Conservation (phyloP, 2,329 filamentous ascomycete genomes). For the Calonectria multiphialidica region DNA sequence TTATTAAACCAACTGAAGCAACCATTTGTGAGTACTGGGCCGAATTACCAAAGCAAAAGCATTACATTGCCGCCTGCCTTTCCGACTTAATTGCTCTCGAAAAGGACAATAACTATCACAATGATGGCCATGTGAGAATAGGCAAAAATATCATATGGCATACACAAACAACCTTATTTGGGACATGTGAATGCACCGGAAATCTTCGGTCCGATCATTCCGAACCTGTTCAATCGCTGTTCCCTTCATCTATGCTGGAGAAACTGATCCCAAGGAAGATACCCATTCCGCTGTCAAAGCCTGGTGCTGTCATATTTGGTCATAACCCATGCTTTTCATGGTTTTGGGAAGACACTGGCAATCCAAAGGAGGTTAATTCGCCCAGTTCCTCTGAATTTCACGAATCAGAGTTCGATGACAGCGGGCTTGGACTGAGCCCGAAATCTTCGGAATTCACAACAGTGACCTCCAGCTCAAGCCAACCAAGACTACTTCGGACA, state of each 20-base stretch:
- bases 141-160: slow-evolving; percentile 1
- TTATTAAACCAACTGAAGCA: neutral
- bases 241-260: neutral
- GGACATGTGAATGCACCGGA: slow-evolving; percentile 3
- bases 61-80: neutral
- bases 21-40: neutral
- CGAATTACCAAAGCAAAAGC: neutral
- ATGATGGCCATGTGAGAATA: neutral
- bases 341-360: neutral
- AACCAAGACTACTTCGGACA: too few relatives aligned
- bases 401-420: neutral
- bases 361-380: neutral
- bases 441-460: too few relatives aligned
- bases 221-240: slow-evolving; percentile 10
- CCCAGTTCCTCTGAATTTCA: neutral
- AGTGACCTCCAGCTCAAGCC: too few relatives aligned
- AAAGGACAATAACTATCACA: neutral
- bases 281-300: neutral
- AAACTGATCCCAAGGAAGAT: neutral
- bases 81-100: slow-evolving; percentile 1
- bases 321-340: neutral
- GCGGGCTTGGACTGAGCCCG: neutral
- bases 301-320: slow-evolving; percentile 2
- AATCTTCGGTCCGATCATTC: neutral
- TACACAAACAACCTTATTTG: slow-evolving; percentile 3